Percentiles rank a stretch among this genome's conserved stretches.
These are phyloP conservation scores for Cinchona pubescens DNA, from an alignment of 257 asterid species.

Conservation along the genomic window DNA sequence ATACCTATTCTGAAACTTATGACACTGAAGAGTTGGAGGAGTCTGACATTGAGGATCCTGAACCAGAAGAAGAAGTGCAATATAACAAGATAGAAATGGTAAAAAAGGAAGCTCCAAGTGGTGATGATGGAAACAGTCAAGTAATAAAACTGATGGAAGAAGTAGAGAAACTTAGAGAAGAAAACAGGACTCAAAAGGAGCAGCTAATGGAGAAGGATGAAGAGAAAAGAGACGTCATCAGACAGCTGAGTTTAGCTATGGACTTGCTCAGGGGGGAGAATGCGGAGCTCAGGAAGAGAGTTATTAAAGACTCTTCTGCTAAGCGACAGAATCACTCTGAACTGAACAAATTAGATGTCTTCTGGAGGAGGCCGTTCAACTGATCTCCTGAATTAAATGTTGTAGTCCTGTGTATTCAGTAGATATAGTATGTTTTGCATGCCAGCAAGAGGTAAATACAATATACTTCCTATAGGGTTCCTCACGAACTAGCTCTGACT, in stretches of 20 bases:
- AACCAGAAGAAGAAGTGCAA: constrained; percentile 29
- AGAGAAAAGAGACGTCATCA: constrained; percentile 80
- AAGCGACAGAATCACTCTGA: constrained; percentile 34
- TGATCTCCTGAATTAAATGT: constrained; percentile 35
- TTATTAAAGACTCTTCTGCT: constrained; percentile 25
- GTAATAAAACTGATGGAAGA: constrained; percentile 44
- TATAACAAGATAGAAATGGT: constrained; percentile 13
- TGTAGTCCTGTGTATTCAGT: neutral
- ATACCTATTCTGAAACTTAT: constrained; percentile 72
- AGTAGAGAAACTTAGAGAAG: constrained; percentile 52
- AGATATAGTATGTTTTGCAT: constrained; percentile 2
- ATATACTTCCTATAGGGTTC: neutral
- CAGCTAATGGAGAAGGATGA: constrained; percentile 67
- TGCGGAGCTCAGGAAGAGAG: constrained; percentile 38
- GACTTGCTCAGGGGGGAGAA: constrained; percentile 72
- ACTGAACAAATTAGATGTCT: constrained; percentile 33
- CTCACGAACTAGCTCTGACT: neutral
- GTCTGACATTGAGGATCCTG: constrained; percentile 87
- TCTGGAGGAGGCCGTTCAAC: constrained; percentile 57
- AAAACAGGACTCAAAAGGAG: constrained; percentile 47
- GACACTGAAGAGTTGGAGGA: constrained; percentile 56
- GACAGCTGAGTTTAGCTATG: constrained; percentile 72
- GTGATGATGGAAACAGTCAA: constrained; percentile 19
- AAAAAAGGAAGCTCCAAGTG: constrained; percentile 23
- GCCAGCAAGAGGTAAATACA: constrained; percentile 13